phyloP scores from a whole-genome alignment of 768 basidiomycete species.

The Cystobasidium onofrii region DNA sequence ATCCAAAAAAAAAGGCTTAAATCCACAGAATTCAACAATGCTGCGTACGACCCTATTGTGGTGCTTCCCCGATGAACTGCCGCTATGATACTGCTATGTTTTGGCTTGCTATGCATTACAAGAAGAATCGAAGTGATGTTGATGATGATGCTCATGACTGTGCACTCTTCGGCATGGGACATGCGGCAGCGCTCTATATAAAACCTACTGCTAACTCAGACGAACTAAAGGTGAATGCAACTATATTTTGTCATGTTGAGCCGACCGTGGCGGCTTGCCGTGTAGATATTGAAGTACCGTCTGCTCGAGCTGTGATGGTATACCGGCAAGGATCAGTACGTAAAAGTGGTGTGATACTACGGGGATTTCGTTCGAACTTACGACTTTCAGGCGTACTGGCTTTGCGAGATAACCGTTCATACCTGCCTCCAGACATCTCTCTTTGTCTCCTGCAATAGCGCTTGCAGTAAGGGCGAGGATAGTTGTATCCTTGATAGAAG shows the following conservation, averaged over 20 bases:
- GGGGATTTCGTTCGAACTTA: slow-evolving; percentile 11
- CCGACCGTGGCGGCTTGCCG: background rate
- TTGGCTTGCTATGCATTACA: background rate
- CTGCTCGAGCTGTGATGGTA: slow-evolving; percentile 10
- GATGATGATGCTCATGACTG: too few relatives aligned
- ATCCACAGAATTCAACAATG: too few relatives aligned
- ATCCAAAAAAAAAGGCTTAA: too few relatives aligned
- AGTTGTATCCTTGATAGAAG: slow-evolving; percentile 51
- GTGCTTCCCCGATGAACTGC: background rate
- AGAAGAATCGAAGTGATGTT: background rate
- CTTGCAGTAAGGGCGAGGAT: slow-evolving; percentile 95
- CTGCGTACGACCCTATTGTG: background rate
- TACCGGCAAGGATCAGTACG: too few relatives aligned
- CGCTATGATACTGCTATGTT: background rate
- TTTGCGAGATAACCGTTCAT: slow-evolving; percentile 49
- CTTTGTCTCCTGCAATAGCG: slow-evolving; percentile 82
- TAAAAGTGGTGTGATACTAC: too few relatives aligned
- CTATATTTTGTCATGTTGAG: background rate
- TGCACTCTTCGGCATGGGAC: too few relatives aligned
- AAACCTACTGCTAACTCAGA: too few relatives aligned
- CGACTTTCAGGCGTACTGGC: slow-evolving; percentile 30
- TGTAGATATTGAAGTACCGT: background rate
- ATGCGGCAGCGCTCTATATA: too few relatives aligned
- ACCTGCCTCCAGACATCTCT: slow-evolving; percentile 63
- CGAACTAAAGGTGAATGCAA: too few relatives aligned